Percentiles rank a stretch among this genome's conserved stretches.
Conservation (phyloP, 805 yeast genomes). For the Pichia insulana region DNA sequence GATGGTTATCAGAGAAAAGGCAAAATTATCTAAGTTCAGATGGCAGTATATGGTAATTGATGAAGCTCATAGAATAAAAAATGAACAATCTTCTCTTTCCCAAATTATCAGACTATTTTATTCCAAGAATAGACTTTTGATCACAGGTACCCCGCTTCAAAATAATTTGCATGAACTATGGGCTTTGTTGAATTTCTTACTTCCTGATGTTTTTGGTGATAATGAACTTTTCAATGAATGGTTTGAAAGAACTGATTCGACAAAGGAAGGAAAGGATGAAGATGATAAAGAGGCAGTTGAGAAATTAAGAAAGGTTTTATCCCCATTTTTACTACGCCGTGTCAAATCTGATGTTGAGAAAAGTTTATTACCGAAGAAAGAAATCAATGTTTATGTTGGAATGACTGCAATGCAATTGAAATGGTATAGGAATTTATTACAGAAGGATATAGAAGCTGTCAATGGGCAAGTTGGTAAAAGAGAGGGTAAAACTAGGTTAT, state of each 20-base stretch:
- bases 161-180: slow-evolving; percentile 92
- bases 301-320: slow-evolving; percentile 78
- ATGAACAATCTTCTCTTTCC: slow-evolving; percentile 85
- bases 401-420: slow-evolving; percentile 92
- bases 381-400: slow-evolving; percentile 81
- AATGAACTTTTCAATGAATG: slow-evolving; percentile 85
- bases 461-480: slow-evolving; percentile 93
- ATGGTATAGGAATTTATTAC: slow-evolving; percentile 85
- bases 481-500: slow-evolving; percentile 82
- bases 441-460: slow-evolving; percentile 92
- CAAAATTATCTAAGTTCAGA: slow-evolving; percentile 66
- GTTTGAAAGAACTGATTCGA: slow-evolving; percentile 56
- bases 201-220: slow-evolving; percentile 94
- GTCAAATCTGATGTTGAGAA: slow-evolving; percentile 91
- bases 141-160: slow-evolving; percentile 95
- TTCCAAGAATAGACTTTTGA: slow-evolving; percentile 73
- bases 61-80: slow-evolving; percentile 95
- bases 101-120: slow-evolving; percentile 87
- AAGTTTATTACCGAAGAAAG: slow-evolving; percentile 83
- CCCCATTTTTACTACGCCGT: slow-evolving; percentile 83
- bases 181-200: slow-evolving; percentile 83
- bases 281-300: slow-evolving; percentile 84
- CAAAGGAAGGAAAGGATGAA: slow-evolving; percentile 72
- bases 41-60: slow-evolving; percentile 95
- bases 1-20: slow-evolving; percentile 84